These are phyloP conservation scores for Lepraria neglecta DNA, from an alignment of 495 filamentous ascomycete genomes.

Conservation along the genomic window DNA sequence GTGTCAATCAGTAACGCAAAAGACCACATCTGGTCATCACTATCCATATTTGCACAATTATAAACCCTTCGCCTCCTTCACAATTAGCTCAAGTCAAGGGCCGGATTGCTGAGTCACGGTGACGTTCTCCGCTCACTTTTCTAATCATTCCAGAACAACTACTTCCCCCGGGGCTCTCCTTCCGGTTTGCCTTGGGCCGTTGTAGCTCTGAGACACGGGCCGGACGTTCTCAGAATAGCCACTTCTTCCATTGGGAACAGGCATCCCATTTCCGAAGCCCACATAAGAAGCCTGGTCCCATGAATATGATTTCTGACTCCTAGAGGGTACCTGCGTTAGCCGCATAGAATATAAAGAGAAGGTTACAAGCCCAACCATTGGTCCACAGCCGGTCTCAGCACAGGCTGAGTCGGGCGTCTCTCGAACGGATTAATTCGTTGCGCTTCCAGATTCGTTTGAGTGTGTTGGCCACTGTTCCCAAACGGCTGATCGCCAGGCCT, in stretches of 20 bases:
- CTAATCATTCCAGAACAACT: conserved; percentile 5
- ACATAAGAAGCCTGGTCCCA: neutral
- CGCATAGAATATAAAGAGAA: neutral
- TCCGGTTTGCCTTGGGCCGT: neutral
- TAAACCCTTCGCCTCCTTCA: no score
- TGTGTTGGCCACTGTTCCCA: neutral
- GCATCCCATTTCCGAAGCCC: neutral
- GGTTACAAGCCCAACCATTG: conserved; percentile 9
- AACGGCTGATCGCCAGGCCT: neutral
- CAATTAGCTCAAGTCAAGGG: no score
- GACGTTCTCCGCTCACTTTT: neutral
- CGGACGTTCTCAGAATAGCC: neutral
- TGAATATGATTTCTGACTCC: neutral
- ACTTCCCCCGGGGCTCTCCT: conserved; percentile 8
- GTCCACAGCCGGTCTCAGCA: neutral
- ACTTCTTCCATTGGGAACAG: neutral
- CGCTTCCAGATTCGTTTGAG: neutral
- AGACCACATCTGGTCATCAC: no score
- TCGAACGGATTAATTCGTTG: neutral
- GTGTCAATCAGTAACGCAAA: no score
- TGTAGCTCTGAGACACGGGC: neutral
- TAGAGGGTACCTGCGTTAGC: neutral
- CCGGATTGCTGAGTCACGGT: no score
- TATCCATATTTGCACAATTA: no score
- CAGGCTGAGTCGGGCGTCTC: neutral